phyloP scores from a whole-genome alignment of 495 filamentous ascomycete species.

The Achaetomiella virescens region DNA sequence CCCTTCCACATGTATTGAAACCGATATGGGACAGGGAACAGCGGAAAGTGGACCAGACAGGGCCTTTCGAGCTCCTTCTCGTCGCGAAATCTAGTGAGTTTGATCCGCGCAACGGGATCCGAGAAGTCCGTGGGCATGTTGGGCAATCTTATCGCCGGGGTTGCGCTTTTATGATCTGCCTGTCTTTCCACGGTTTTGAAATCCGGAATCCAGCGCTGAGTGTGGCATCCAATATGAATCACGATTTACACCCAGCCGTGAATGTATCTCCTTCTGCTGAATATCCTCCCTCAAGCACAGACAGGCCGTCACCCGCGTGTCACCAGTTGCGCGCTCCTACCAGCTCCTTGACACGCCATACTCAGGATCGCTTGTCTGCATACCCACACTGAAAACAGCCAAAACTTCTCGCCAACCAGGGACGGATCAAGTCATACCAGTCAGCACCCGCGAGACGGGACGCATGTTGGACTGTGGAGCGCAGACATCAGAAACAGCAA shows the following conservation, averaged over 20 bases:
- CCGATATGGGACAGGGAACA: not conserved
- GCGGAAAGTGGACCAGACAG: too few relatives aligned
- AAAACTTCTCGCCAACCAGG: slow-evolving; percentile 5
- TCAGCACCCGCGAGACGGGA: not conserved
- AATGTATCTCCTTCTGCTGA: not conserved
- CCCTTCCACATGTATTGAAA: not conserved
- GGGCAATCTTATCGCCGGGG: slow-evolving; percentile 7
- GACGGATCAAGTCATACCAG: not conserved
- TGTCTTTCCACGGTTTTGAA: not conserved
- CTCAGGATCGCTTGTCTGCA: not conserved
- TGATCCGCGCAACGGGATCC: slow-evolving; percentile 9
- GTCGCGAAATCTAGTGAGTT: not conserved
- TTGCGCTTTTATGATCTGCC: slow-evolving; percentile 4
- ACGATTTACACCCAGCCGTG: not conserved
- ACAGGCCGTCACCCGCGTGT: not conserved
- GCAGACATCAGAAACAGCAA: not conserved
- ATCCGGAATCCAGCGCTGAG: not conserved
- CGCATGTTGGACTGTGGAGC: not conserved
- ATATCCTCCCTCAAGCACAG: too few relatives aligned
- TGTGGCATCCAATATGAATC: not conserved
- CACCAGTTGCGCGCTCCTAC: not conserved
- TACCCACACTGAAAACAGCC: slow-evolving; percentile 3
- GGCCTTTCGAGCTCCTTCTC: too few relatives aligned
- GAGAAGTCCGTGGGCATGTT: not conserved
- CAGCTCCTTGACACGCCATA: not conserved